Evolutionary conservation across 2,329 filamentous ascomycete species (phyloP), one percentile per base, ranked within the genome.

Genomic region (Graphilbum ipis-grandicollis): DNA sequence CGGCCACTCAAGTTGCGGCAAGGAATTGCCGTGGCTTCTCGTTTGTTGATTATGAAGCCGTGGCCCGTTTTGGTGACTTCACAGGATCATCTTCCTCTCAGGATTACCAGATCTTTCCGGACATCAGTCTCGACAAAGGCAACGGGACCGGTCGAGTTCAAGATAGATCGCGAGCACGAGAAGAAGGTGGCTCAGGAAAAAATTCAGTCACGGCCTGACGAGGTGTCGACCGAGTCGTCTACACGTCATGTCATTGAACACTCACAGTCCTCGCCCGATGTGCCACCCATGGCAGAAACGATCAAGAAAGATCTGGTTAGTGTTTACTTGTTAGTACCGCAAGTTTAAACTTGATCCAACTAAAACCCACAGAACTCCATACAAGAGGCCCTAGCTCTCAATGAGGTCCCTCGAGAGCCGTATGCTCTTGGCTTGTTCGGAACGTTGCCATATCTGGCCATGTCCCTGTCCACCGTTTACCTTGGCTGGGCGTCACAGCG

Each of bases 401-500:
- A 55, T 25, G 59, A 61, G 2, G 78, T 84, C 4, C 80, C 80
- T 8, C 70, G 64, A 47, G 73, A 81, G 52, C 71, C 78, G 18
- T 65, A 77, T 34, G 63, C 67, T 40, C 66, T 85, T 31, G 80
- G 80, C 39, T 62, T 82, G 40, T 80, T 80, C 6, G 85, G 84
- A 49, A 77, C 92, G 2, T 50, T 93, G 5, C 84, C 90, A 33
- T 94, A 93, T 57, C 63, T 92, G 9, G 80, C 68, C 31, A 94
- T 86, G 5, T 93, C 85, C 1, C 51, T 86, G 3, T 73, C 81
- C 25, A 93, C 86, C 1, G 68, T 92, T 37, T 85, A 75, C 52
- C 74, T 92, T 29, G 74, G 82, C 3, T 93, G 77, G 68, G 75
- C 90, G 49, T 73, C 93, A 45, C 86, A 84, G 53, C 74, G 78